Percentiles rank a stretch among this genome's conserved stretches.
Conservation (phyloP, 257 asterid species). For the Verbena officinalis region DNA sequence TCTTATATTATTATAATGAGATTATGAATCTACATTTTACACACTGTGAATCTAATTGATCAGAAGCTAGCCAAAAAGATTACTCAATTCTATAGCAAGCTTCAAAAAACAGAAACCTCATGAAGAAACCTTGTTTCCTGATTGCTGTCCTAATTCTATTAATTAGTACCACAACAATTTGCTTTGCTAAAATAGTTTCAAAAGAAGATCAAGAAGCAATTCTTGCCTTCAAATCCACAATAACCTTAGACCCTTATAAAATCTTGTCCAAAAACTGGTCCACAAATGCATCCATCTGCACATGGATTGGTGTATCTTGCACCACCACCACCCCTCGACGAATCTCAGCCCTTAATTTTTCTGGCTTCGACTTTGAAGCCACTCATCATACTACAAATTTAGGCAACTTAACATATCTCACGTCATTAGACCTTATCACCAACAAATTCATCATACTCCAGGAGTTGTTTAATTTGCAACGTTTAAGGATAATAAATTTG, state of each 20-base stretch:
- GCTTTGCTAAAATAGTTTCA: neutral
- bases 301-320: conserved; percentile 45
- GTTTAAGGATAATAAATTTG: conserved; percentile 29
- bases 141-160: no score
- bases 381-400: conserved; percentile 32
- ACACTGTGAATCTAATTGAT: no score
- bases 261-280: no score
- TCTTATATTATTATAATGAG: no score
- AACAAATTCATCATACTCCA: conserved; percentile 48
- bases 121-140: no score
- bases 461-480: conserved; percentile 39
- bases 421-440: conserved; percentile 29
- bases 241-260: conserved; percentile 36
- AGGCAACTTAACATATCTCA: conserved; percentile 45
- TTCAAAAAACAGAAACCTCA: no score
- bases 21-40: no score
- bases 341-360: conserved; percentile 37
- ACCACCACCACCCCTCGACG: neutral
- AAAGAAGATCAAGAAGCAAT: conserved; percentile 36
- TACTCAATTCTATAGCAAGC: no score
- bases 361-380: conserved; percentile 32
- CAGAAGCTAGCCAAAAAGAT: no score
- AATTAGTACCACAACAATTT: no score
- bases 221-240: conserved; percentile 26
- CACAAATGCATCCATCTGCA: conserved; percentile 32